These are phyloP conservation scores for Amorphotheca resinae DNA, from an alignment of 495 filamentous ascomycete genomes.

Conservation along the genomic window DNA sequence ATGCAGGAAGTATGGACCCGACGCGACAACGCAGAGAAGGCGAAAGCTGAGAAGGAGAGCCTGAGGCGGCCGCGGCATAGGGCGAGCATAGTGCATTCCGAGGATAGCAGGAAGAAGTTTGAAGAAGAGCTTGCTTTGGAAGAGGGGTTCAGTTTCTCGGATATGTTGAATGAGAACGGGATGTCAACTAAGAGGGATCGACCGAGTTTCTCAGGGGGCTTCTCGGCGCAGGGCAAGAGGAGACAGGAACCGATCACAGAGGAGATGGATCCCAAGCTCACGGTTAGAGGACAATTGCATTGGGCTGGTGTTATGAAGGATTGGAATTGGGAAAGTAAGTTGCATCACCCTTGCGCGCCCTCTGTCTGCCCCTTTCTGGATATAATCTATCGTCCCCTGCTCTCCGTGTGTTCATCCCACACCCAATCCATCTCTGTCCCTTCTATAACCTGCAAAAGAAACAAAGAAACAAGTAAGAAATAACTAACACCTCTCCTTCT, in stretches of 20 bases:
- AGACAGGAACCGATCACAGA: conserved; percentile 22
- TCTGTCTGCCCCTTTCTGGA: not conserved
- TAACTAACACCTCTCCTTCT: not conserved
- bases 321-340: conserved; percentile 66
- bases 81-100: conserved; percentile 12
- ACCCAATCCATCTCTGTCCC: not conserved
- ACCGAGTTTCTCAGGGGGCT: not conserved
- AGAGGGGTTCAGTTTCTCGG: conserved; percentile 17
- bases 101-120: conserved; percentile 17
- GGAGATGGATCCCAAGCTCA: conserved; percentile 49
- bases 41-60: conserved; percentile 15
- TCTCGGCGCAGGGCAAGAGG: conserved; percentile 8
- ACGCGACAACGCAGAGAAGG: conserved; percentile 30
- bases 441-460: too few relatives aligned
- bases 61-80: conserved; percentile 7
- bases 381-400: conserved; percentile 5
- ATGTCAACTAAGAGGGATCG: conserved; percentile 5
- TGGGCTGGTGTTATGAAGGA: conserved; percentile 75
- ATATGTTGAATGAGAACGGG: conserved; percentile 13
- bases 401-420: not conserved
- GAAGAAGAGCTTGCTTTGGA: conserved; percentile 17
- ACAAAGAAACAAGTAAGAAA: too few relatives aligned
- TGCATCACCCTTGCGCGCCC: not conserved
- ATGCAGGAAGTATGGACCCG: conserved; percentile 43
- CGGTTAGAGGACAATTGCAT: conserved; percentile 55